phyloP scores from a whole-genome alignment of 768 basidiomycete species.

The Rhizopogon rudus region DNA sequence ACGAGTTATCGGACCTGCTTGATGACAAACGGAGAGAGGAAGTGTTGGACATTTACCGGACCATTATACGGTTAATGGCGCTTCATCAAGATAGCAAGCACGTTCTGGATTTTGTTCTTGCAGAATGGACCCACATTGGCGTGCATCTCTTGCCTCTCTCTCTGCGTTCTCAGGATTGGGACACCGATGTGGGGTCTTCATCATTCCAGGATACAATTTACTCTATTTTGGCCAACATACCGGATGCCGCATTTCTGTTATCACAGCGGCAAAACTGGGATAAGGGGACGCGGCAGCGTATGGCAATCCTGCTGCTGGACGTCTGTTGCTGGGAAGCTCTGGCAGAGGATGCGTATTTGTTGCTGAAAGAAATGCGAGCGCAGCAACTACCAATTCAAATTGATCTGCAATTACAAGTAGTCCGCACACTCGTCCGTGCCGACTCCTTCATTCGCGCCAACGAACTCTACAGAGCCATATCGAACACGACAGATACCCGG shows the following conservation, averaged over 20 bases:
- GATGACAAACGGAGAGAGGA: conserved; percentile 15
- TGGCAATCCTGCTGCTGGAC: conserved; percentile 39
- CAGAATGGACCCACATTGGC: conserved; percentile 31
- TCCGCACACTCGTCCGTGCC: conserved; percentile 38
- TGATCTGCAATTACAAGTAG: conserved; percentile 29
- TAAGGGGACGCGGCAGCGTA: conserved; percentile 19
- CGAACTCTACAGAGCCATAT: conserved; percentile 33
- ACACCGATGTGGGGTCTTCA: neutral
- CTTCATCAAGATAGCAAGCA: conserved; percentile 26
- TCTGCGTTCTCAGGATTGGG: neutral
- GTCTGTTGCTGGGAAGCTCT: conserved; percentile 28
- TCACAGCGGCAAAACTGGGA: conserved; percentile 18
- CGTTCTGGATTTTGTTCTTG: conserved; percentile 35
- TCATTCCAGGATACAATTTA: conserved; percentile 26
- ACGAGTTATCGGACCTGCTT: conserved; percentile 17
- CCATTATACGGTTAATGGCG: conserved; percentile 32
- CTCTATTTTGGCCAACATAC: conserved; percentile 24
- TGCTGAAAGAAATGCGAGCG: conserved; percentile 36
- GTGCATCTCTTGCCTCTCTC: neutral
- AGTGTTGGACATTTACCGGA: conserved; percentile 30
- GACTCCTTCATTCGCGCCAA: conserved; percentile 39
- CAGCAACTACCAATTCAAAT: conserved; percentile 28
- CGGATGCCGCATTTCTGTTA: conserved; percentile 26
- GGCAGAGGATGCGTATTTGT: conserved; percentile 32
- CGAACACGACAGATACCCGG: conserved; percentile 12